Percentiles rank a stretch among this genome's conserved stretches.
These are phyloP conservation scores for Sesbania bispinosa DNA, from an alignment of 306 rosid species.

Conservation along the genomic window DNA sequence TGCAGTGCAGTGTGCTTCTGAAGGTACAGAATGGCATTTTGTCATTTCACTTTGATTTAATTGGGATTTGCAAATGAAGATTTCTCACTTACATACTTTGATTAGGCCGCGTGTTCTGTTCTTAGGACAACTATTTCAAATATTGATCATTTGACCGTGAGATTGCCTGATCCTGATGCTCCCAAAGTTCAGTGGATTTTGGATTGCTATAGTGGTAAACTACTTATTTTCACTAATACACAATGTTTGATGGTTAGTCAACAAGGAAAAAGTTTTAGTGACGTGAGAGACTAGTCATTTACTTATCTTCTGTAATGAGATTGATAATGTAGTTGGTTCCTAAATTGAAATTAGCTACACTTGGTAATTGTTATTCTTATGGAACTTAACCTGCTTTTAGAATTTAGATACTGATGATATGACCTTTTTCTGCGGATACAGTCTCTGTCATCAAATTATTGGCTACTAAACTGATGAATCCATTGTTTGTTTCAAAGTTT, in stretches of 20 bases:
- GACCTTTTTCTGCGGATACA: neutral
- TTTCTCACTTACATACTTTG: conserved; percentile 29
- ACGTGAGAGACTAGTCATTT: neutral
- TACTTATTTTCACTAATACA: neutral
- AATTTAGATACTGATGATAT: neutral
- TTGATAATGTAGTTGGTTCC: neutral
- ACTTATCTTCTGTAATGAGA: neutral
- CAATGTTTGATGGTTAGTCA: neutral
- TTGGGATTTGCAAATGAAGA: neutral
- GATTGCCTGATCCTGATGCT: conserved; percentile 63
- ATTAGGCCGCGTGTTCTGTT: conserved; percentile 82
- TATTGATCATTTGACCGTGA: conserved; percentile 68
- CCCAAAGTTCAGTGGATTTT: conserved; percentile 77
- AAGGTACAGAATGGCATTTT: conserved; percentile 48
- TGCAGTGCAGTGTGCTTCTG: conserved; percentile 79
- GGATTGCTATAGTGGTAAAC: conserved; percentile 70
- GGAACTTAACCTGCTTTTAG: neutral
- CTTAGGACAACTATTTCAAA: conserved; percentile 77
- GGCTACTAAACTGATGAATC: conserved; percentile 4
- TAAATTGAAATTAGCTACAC: neutral
- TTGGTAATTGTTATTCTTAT: neutral
- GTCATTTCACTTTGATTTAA: neutral
- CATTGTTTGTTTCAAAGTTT: conserved; percentile 33
- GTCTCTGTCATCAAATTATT: neutral
- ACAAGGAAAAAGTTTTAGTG: neutral